These are phyloP conservation scores for Fusarium luffae DNA, from an alignment of 2,329 filamentous ascomycete genomes.

Conservation along the genomic window DNA sequence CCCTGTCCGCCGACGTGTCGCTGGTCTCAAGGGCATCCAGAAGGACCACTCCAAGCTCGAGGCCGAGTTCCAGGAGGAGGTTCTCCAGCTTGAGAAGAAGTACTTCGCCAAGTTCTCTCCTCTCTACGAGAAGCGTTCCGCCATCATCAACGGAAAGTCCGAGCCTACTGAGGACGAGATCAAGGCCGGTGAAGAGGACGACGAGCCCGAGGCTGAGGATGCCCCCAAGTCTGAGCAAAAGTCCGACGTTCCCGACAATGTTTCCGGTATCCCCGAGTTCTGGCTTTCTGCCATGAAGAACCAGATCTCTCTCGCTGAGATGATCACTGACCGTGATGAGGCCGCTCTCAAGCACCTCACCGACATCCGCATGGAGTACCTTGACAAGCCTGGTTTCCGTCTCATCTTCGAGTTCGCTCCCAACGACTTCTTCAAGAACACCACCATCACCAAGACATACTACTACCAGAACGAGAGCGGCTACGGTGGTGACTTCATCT, in stretches of 20 bases:
- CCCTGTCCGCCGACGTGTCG: conserved; percentile 90
- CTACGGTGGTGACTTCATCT: conserved; percentile 99
- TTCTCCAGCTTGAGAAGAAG: conserved; percentile 98
- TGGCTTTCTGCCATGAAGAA: conserved; percentile 99
- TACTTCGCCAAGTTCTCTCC: conserved; percentile 99
- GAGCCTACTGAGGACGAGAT: conserved; percentile 92
- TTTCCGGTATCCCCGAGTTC: conserved; percentile 95
- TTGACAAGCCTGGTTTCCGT: conserved; percentile 97
- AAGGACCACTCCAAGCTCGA: conserved; percentile 99
- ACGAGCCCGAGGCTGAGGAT: conserved; percentile 78
- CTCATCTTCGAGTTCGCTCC: conserved; percentile 96
- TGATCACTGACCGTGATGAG: conserved; percentile 98
- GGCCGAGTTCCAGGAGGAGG: conserved; percentile 98
- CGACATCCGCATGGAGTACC: conserved; percentile 99
- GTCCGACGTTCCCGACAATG: conserved; percentile 63
- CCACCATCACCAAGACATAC: conserved; percentile 97
- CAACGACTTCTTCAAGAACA: conserved; percentile 98
- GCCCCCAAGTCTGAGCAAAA: conserved; percentile 67
- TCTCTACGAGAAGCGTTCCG: conserved; percentile 92
- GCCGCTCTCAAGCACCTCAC: conserved; percentile 87
- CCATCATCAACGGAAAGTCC: conserved; percentile 86
- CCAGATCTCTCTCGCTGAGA: conserved; percentile 94
- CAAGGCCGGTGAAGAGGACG: conserved; percentile 83
- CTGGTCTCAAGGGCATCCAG: conserved; percentile 96
- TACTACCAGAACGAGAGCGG: conserved; percentile 99